phyloP scores from a whole-genome alignment of 306 rosid species.

The Comarum palustre region DNA sequence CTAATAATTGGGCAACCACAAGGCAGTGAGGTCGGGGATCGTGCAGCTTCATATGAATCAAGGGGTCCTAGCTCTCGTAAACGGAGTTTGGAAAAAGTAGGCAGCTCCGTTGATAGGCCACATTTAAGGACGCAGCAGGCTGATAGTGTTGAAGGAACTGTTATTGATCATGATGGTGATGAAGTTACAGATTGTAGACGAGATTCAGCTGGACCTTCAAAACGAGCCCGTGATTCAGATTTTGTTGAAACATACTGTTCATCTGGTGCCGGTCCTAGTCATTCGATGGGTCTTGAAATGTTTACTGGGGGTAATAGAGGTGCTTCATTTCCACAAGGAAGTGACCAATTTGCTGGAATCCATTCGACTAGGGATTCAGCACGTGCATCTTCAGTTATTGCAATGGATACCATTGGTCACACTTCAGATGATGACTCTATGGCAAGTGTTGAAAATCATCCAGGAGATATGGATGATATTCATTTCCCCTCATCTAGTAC shows the following conservation, averaged over 20 bases:
- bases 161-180: slow-evolving; percentile 93
- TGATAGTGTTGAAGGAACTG: slow-evolving; percentile 98
- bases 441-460: slow-evolving; percentile 97
- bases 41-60: slow-evolving; percentile 93
- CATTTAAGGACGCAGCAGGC: slow-evolving; percentile 79
- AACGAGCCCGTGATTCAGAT: slow-evolving; percentile 84
- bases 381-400: slow-evolving; percentile 97
- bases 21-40: slow-evolving; percentile 97
- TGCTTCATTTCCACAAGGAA: slow-evolving; percentile 69
- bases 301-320: slow-evolving; percentile 55
- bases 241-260: slow-evolving; percentile 68
- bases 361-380: slow-evolving; percentile 79
- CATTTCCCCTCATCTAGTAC: slow-evolving; percentile 93
- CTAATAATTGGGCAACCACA: slow-evolving; percentile 93
- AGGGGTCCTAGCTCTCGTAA: slow-evolving; percentile 97
- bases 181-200: slow-evolving; percentile 87
- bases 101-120: slow-evolving; percentile 77
- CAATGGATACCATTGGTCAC: slow-evolving; percentile 90
- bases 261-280: slow-evolving; percentile 95
- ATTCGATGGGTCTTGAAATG: slow-evolving; percentile 76
- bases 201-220: slow-evolving; percentile 91
- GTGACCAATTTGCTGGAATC: slow-evolving; percentile 55
- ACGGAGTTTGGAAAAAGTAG: slow-evolving; percentile 81
- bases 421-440: slow-evolving; percentile 78
- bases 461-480: slow-evolving; percentile 80